Conservation (phyloP, 108 stramenopile species). For the Schizochytrium sp. region DNA sequence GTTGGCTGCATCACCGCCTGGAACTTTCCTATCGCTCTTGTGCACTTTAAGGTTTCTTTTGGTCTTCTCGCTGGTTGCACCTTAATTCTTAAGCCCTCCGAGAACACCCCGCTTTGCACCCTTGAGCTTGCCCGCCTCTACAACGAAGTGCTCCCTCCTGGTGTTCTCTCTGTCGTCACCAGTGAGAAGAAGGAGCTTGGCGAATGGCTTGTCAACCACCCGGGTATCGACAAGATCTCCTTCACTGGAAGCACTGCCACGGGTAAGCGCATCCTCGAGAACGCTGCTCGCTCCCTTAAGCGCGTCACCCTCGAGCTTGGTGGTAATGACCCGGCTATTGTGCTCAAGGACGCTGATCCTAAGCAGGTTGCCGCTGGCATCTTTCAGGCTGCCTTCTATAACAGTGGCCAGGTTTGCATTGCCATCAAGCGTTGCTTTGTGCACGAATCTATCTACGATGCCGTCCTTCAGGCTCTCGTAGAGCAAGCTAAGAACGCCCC, state of each 20-base stretch:
- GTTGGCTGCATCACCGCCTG: slow-evolving; percentile 97
- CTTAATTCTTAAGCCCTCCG: slow-evolving; percentile 84
- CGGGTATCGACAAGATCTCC: slow-evolving; percentile 59
- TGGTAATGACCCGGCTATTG: slow-evolving; percentile 58
- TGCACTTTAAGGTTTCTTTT: slow-evolving; percentile 59
- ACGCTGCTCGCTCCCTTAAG: slow-evolving; percentile 29
- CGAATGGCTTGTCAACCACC: slow-evolving; percentile 42
- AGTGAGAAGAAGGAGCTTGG: slow-evolving; percentile 64
- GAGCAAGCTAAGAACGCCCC: not conserved
- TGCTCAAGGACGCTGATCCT: slow-evolving; percentile 61
- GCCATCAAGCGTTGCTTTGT: slow-evolving; percentile 60
- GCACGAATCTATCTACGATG: slow-evolving; percentile 60
- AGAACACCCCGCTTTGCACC: slow-evolving; percentile 90
- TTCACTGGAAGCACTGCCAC: slow-evolving; percentile 63
- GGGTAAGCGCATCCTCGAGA: slow-evolving; percentile 60
- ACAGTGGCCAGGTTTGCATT: slow-evolving; percentile 65
- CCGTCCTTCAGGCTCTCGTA: slow-evolving; percentile 39
- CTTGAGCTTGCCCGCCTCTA: slow-evolving; percentile 76
- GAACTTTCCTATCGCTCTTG: slow-evolving; percentile 84
- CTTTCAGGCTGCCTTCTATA: slow-evolving; percentile 53
- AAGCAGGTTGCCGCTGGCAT: slow-evolving; percentile 29
- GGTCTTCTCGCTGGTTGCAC: slow-evolving; percentile 62
- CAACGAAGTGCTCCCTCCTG: slow-evolving; percentile 85
- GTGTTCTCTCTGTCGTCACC: slow-evolving; percentile 86
- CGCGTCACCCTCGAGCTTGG: slow-evolving; percentile 64